Conservation (phyloP, 2,329 filamentous ascomycete species). For the Zarea fungicola region DNA sequence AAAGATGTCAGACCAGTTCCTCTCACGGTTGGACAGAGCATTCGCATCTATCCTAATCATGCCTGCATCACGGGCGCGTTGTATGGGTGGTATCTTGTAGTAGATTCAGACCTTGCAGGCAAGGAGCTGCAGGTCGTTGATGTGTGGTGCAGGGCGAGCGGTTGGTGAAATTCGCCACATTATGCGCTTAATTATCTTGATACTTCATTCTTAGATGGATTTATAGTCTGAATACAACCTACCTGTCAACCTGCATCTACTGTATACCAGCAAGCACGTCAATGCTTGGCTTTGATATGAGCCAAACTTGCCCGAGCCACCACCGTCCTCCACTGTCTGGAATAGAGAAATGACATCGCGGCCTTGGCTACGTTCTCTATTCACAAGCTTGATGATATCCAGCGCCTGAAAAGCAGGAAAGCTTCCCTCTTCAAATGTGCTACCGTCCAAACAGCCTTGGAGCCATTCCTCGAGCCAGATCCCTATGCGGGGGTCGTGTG, state of each 20-base stretch:
- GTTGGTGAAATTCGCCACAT: too few relatives aligned
- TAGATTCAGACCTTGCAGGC: slow-evolving; percentile 39
- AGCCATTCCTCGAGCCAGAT: slow-evolving; percentile 21
- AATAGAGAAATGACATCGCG: slow-evolving; percentile 12
- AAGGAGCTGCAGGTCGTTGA: slow-evolving; percentile 42
- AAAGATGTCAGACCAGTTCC: slow-evolving; percentile 23
- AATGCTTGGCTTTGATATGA: slow-evolving; percentile 14
- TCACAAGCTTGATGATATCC: slow-evolving; percentile 14
- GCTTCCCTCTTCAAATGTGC: slow-evolving; percentile 19
- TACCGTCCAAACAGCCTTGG: slow-evolving; percentile 9
- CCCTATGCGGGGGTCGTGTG: slow-evolving; percentile 7
- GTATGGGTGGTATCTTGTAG: slow-evolving; percentile 54
- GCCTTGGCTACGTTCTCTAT: slow-evolving; percentile 14
- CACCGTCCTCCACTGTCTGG: slow-evolving; percentile 15
- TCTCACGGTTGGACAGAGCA: slow-evolving; percentile 38
- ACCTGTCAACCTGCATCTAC: slow-evolving; percentile 13
- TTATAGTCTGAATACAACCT: neutral
- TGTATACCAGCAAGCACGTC: slow-evolving; percentile 7
- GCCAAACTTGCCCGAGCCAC: slow-evolving; percentile 14
- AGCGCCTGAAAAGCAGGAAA: slow-evolving; percentile 20
- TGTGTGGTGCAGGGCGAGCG: slow-evolving; percentile 55
- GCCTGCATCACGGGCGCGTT: slow-evolving; percentile 57
- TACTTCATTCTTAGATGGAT: neutral
- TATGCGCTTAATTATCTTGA: neutral
- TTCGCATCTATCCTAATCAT: slow-evolving; percentile 57